Evolutionary conservation across 2,329 filamentous ascomycete species (phyloP), one percentile per base, ranked within the genome.

Genomic region (Paracamarosporium sp.): DNA sequence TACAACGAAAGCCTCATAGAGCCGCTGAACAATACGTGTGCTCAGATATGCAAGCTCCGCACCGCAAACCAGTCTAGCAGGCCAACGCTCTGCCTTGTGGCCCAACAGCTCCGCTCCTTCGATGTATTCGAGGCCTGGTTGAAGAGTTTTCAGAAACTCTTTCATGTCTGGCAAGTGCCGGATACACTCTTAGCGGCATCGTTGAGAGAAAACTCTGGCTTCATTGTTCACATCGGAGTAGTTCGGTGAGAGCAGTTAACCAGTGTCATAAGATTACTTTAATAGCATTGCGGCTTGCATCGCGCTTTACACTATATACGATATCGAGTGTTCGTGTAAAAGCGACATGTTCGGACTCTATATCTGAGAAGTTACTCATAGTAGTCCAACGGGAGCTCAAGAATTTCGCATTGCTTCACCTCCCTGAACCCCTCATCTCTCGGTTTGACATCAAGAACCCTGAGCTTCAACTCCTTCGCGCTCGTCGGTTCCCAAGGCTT

Each of bases 71-170:
- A 56, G 1, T 31, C 50, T 1, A 55, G 62, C 11, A 67, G 56
- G 45, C 85, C 90, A 2, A 90, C 91, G 5, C 64, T 97, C 0
- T 93, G 91, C 70, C 78, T 98, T 5, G 84, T 98, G 50, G 94
- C 91, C 24, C 94, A 98, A 80, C 94, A 98, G 76, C 85, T 97
- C 47, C 87, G 95, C 28, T 89, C 92, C 27, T 86, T 91, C 2
- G 90, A 93, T 31, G 91, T 98, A 5, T 95, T 98, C 66, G 89
- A 94, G 67, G 79, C 82, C 13, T 98, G 93, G 92, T 78, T 97
- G 47, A 81, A 80, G 60, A 85, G 85, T 51, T 93, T 97, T 63
- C 77, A 85, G 58, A 73, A 73, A 30, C 72, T 76, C 8, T 98
- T 98, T 69, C 81, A 82, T 11, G 87, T 90, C 7, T 98, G 93